Evolutionary conservation across 495 filamentous ascomycete genomes (phyloP), one percentile per base, ranked within the genome.

Genomic region (Massariosphaeria phaeospora): DNA sequence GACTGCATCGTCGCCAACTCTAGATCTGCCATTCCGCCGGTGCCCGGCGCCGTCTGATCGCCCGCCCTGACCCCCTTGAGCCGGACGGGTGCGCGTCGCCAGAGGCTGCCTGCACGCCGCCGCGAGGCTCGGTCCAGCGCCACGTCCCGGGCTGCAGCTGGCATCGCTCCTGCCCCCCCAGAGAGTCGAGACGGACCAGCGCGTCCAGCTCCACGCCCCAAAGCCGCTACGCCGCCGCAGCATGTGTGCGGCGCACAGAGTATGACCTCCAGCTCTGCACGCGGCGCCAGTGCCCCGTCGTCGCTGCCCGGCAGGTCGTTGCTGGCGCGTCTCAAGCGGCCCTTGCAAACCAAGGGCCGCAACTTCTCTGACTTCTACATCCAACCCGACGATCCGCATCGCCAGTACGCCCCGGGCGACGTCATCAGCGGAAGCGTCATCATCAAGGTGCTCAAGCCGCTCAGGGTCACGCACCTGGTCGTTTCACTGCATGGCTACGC

Each of bases 391-490:
- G 89, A 96, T 58, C 91, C 93, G 24, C 88, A 93, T 74, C 84
- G 87, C 46, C 82, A 87, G 44, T 96, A 96, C 67, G 81, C 75
- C 30, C 81, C 81, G 9, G 83, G 83, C 6, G 83, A 85, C 63
- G 61, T 71, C 17, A 75, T 85, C 44, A 80, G 73, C 55, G 93
- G 93, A 35, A 82, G 80, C 42, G 88, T 98, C 0, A 73, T 89
- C 23, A 72, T 97, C 46, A 88, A 84, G 40, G 82, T 93, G 41
- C 76, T 87, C 42, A 91, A 89, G 54, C 82, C 90, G 21, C 69
- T 93, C 49, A 82, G 88, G 64, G 84, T 96, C 59, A 96, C 91
- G 13, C 93, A 98, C 76, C 74, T 98, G 18, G 87, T 88, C 21
- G 82, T 96, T 49, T 80, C 83, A 60, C 75, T 98, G 36, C 86